Conservation (phyloP, 108 stramenopile species). For the Craspedostauros australis region DNA sequence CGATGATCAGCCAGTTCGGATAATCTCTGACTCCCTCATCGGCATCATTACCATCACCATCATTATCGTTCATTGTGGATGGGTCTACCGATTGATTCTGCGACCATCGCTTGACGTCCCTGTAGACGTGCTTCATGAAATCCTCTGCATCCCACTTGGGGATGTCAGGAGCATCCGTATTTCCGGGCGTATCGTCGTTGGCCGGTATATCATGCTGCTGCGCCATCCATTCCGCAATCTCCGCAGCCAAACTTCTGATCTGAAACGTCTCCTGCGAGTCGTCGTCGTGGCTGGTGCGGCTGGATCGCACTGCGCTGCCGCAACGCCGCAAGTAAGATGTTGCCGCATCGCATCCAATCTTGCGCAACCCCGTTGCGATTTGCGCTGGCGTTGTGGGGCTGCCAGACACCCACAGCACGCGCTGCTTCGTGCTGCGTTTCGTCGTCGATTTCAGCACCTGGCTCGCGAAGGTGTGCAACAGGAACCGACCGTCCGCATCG, state of each 20-base stretch:
- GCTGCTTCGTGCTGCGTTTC: not conserved
- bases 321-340: slow-evolving; percentile 13
- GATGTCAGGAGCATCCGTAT: not conserved
- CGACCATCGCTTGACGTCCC: slow-evolving; percentile 21
- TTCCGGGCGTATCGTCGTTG: not conserved
- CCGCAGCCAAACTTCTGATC: slow-evolving; percentile 15
- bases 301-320: not conserved
- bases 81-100: too few relatives aligned
- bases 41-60: not conserved
- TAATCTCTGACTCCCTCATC: not conserved
- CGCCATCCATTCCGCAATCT: slow-evolving; percentile 10
- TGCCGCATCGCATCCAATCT: slow-evolving; percentile 32
- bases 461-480: slow-evolving; percentile 21
- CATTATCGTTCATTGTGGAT: too few relatives aligned
- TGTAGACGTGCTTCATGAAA: slow-evolving; percentile 25
- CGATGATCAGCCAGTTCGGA: slow-evolving; percentile 43
- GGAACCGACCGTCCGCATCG: slow-evolving; percentile 39
- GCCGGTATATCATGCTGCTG: not conserved
- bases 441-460: slow-evolving; percentile 12
- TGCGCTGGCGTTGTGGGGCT: slow-evolving; percentile 14
- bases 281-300: not conserved
- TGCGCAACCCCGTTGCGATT: slow-evolving; percentile 28
- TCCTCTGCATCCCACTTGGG: slow-evolving; percentile 8
- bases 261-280: not conserved
- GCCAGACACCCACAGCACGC: slow-evolving; percentile 34